These are phyloP conservation scores for Coemansia sp. DNA, from an alignment of 192 early-diverging fungal genomes.

Conservation along the genomic window DNA sequence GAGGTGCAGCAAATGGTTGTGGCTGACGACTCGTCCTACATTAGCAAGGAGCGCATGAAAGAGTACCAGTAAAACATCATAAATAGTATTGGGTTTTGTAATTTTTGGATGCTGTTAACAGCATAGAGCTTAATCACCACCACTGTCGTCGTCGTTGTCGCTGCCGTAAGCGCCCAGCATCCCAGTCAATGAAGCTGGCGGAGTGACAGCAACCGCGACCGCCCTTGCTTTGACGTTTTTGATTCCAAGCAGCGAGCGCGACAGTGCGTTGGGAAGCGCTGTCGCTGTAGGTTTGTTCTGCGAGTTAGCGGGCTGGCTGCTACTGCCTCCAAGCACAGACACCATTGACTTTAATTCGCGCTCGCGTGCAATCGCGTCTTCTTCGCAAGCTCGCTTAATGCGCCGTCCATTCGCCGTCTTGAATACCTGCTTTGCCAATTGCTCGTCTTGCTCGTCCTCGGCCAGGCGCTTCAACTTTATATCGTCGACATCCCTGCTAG, in stretches of 20 bases:
- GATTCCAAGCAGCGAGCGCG: slow-evolving; percentile 17
- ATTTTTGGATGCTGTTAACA: background rate
- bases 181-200: slow-evolving; percentile 12
- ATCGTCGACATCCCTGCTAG: slow-evolving; percentile 9
- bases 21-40: slow-evolving; percentile 3
- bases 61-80: slow-evolving; percentile 20
- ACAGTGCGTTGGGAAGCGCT: background rate
- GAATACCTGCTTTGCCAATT: slow-evolving; percentile 22
- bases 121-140: background rate
- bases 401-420: slow-evolving; percentile 7
- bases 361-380: slow-evolving; percentile 20
- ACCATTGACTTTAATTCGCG: slow-evolving; percentile 7
- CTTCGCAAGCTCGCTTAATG: slow-evolving; percentile 37
- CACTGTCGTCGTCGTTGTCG: slow-evolving; percentile 10
- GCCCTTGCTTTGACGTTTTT: slow-evolving; percentile 14
- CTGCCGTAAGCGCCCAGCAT: slow-evolving; percentile 42
- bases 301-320: background rate
- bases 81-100: background rate
- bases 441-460: slow-evolving; percentile 29
- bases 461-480: slow-evolving; percentile 21
- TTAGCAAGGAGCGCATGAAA: slow-evolving; percentile 35
- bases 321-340: background rate
- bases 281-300: background rate
- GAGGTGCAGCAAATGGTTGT: slow-evolving; percentile 37
- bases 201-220: background rate